Base-by-base conservation (phyloP, 192 early-diverging fungal genomes). In the Bifiguratus adelaidae region DNA sequence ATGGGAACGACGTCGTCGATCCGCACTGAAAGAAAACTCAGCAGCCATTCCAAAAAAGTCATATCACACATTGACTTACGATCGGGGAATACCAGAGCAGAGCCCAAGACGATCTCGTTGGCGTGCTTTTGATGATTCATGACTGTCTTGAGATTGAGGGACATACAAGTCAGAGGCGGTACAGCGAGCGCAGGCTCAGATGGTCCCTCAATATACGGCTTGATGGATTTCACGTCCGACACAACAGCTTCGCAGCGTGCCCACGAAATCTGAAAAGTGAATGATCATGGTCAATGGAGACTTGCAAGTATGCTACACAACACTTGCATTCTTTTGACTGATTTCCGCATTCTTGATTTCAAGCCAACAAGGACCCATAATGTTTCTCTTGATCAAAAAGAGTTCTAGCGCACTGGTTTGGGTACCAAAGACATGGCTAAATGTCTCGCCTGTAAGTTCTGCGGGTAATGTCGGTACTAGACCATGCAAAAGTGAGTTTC, bases 291-390 rank as follows among this genome's bases (percentile, higher is more conserved):
- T 58, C 19, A 32, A 57, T 2, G 30, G n/a, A 30, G 18, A n/a
- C 35, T 2, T 15, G 19, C 1, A 67, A 18, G 20, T 12, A 68
- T 8, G n/a, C n/a, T n/a, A n/a, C n/a, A n/a, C n/a, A n/a, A 28
- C 4, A 36, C 34, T 38, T 52, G 80, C 78, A 44, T 67, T 76
- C 7, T 55, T 52, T 23, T 49, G 55, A 29, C 55, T 70, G 2
- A 79, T 50, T 15, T 64, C 53, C 0, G 82, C 73, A 16, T 86
- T 49, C 27, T 61, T 66, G 22, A 96, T 74, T 11, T 71, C 56
- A 0, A 99, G 64, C 97, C 97, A 99, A 47, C 82, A 85, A 4
- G 97, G 97, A 1, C 97, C 97, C 90, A 91, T 97, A 21, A 99
- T 63, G 45, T 89, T 81, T 18, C 93, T 76, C 62, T 97, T 92